Percentiles rank a stretch among this genome's conserved stretches.
Conservation (phyloP, 2,329 filamentous ascomycete genomes). For the Pseudovirgaria hyperparasitica region DNA sequence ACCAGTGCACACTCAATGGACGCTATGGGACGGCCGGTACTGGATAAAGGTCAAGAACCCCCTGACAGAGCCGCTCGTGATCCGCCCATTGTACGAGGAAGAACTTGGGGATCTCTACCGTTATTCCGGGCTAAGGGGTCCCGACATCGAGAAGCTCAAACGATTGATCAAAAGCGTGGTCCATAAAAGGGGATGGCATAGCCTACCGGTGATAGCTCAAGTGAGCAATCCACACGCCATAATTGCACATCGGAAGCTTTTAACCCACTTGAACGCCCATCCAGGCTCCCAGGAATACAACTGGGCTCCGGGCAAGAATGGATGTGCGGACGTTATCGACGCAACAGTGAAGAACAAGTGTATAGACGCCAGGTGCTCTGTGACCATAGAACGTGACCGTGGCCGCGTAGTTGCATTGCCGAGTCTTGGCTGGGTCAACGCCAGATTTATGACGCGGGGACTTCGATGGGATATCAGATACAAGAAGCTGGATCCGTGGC, state of each 20-base stretch:
- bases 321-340: too few relatives aligned
- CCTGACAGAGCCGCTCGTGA: slow-evolving; percentile 15
- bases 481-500: slow-evolving; percentile 10
- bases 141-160: slow-evolving; percentile 4
- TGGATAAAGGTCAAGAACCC: slow-evolving; percentile 38
- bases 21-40: slow-evolving; percentile 43
- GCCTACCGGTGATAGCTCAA: slow-evolving; percentile 6
- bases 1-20: slow-evolving; percentile 13
- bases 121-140: slow-evolving; percentile 1
- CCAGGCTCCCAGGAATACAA: too few relatives aligned
- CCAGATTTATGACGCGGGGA: too few relatives aligned
- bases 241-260: too few relatives aligned
- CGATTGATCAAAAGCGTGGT: slow-evolving; percentile 4
- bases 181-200: slow-evolving; percentile 3
- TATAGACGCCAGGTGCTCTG: too few relatives aligned
- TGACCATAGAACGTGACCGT: too few relatives aligned
- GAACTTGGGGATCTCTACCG: slow-evolving; percentile 9
- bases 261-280: too few relatives aligned
- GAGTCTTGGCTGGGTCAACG: slow-evolving; percentile 15
- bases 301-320: too few relatives aligned
- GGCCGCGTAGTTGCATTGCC: slow-evolving; percentile 17
- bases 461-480: slow-evolving; percentile 13
- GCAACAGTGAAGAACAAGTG: too few relatives aligned
- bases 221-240: background rate
- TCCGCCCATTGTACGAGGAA: slow-evolving; percentile 21